phyloP scores from a whole-genome alignment of 73 alveolate species.

The Loxodes magnus region DNA sequence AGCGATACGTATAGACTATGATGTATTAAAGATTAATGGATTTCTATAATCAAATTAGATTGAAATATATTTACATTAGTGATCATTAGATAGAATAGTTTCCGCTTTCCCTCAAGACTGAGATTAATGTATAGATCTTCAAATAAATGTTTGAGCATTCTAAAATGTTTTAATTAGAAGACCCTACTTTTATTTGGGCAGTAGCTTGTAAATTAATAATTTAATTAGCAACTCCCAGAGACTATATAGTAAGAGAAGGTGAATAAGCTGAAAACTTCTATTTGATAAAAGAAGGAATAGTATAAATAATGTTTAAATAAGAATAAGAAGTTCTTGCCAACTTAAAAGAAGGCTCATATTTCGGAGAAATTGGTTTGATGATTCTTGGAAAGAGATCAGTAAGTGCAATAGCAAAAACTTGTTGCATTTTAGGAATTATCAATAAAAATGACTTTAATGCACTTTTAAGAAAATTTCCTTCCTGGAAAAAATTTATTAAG shows the following conservation, averaged over 20 bases:
- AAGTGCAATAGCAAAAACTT: conserved; percentile 25
- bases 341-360: conserved; percentile 42
- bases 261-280: conserved; percentile 45
- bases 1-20: neutral
- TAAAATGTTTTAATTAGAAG: conserved; percentile 38
- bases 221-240: conserved; percentile 18
- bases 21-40: neutral
- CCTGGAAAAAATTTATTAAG: conserved; percentile 20
- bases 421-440: conserved; percentile 24
- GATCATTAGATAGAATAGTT: conserved; percentile 19
- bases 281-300: conserved; percentile 39
- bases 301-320: conserved; percentile 30
- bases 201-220: conserved; percentile 27
- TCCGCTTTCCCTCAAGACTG: conserved; percentile 34
- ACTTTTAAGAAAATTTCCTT: conserved; percentile 24
- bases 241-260: conserved; percentile 18
- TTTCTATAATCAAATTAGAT: neutral
- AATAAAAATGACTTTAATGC: conserved; percentile 10
- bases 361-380: conserved; percentile 55
- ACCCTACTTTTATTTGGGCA: conserved; percentile 35
- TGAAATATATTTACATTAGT: neutral
- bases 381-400: conserved; percentile 26
- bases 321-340: conserved; percentile 23
- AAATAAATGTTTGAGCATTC: conserved; percentile 31
- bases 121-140: conserved; percentile 27